These are phyloP conservation scores for Cicer chorassanicum DNA, from an alignment of 306 rosid genomes.

Conservation along the genomic window DNA sequence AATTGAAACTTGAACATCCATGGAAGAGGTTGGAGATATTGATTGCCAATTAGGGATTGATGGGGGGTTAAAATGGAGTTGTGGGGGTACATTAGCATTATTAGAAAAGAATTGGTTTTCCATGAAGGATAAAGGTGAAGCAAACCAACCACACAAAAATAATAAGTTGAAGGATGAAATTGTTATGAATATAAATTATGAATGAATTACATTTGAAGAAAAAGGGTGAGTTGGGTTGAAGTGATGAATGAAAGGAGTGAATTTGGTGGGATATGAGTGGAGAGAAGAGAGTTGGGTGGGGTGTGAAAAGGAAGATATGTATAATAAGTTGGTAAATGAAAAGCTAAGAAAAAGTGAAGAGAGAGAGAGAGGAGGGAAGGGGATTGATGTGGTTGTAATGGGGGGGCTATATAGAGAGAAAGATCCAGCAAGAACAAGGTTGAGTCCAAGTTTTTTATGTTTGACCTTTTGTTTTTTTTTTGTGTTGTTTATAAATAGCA, in stretches of 20 bases:
- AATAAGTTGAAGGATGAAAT: background rate
- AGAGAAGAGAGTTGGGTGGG: conserved; percentile 23
- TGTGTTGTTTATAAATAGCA: conserved; percentile 32
- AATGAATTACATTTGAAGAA: conserved; percentile 41
- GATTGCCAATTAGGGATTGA: conserved; percentile 65
- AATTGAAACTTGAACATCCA: conserved; percentile 49
- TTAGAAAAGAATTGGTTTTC: conserved; percentile 65
- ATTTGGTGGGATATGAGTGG: conserved; percentile 40
- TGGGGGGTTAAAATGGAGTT: conserved; percentile 53
- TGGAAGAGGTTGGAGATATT: conserved; percentile 34
- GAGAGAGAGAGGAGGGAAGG: conserved; percentile 36
- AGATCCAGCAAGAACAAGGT: conserved; percentile 35
- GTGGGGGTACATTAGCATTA: conserved; percentile 50
- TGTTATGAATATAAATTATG: conserved; percentile 10
- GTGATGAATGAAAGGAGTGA: conserved; percentile 36
- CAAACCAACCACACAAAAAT: no score
- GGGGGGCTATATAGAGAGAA: conserved; percentile 65
- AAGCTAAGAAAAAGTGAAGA: conserved; percentile 37
- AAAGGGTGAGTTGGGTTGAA: conserved; percentile 31
- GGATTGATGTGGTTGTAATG: conserved; percentile 35
- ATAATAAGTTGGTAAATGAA: conserved; percentile 39
- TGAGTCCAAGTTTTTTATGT: conserved; percentile 39
- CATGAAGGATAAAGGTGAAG: conserved; percentile 26
- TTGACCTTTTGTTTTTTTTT: conserved; percentile 55
- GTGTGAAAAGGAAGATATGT: conserved; percentile 42